Evolutionary conservation across 345 rosid species (phyloP).

Genomic region (Euclidium syriacum): DNA sequence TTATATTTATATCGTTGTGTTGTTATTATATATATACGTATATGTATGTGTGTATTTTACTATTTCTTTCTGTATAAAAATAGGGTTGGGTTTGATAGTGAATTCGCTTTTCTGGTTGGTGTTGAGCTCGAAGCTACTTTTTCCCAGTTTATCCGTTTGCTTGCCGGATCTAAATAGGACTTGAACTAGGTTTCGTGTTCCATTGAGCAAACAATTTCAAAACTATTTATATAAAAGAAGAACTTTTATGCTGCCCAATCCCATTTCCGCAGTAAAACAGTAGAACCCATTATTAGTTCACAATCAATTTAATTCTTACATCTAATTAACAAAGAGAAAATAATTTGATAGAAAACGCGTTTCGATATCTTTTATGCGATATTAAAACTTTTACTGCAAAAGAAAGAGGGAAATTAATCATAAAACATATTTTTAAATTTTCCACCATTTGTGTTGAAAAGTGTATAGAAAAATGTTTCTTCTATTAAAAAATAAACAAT

Average conservation of each 20-base stretch:
- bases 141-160: conserved; percentile 39
- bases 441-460: too few relatives aligned
- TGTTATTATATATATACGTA: too few relatives aligned
- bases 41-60: too few relatives aligned
- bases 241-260: conserved; percentile 8
- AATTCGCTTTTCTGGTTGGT: conserved; percentile 38
- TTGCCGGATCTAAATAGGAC: conserved; percentile 40
- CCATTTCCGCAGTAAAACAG: neutral
- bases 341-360: too few relatives aligned
- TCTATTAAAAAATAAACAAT: too few relatives aligned
- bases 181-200: conserved; percentile 39
- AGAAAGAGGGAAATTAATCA: neutral
- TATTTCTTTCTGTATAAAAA: too few relatives aligned
- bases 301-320: too few relatives aligned
- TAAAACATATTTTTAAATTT: too few relatives aligned
- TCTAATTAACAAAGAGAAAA: too few relatives aligned
- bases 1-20: too few relatives aligned
- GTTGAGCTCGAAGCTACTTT: conserved; percentile 47
- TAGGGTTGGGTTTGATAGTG: conserved; percentile 23
- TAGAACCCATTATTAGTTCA: neutral
- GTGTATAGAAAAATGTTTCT: too few relatives aligned
- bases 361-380: neutral
- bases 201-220: conserved; percentile 39
- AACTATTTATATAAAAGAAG: neutral
- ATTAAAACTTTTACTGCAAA: neutral